Evolutionary conservation across 2,329 filamentous ascomycete species (phyloP).

Genomic region (Didymosphaeria variabile): DNA sequence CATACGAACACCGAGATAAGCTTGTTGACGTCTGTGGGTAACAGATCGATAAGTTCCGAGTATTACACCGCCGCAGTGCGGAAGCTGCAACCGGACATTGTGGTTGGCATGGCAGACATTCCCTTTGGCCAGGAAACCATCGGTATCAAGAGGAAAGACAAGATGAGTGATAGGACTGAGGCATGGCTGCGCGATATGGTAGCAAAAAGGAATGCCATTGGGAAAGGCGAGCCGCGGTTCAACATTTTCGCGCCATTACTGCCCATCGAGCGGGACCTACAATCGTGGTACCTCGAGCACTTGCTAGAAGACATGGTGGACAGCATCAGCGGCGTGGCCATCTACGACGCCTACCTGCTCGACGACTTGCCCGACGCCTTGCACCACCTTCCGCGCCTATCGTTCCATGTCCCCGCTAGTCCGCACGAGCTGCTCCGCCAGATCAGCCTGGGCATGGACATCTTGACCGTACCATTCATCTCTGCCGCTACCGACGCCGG

Average conservation of each 20-base stretch:
- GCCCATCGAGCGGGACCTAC: constrained; percentile 76
- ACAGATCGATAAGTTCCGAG: constrained; percentile 72
- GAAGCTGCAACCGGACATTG: constrained; percentile 79
- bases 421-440: constrained; percentile 83
- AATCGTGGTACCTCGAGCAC: constrained; percentile 81
- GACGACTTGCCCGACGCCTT: constrained; percentile 72
- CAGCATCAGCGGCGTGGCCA: constrained; percentile 70
- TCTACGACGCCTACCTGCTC: constrained; percentile 79
- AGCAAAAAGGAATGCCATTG: constrained; percentile 48
- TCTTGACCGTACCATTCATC: constrained; percentile 81
- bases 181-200: constrained; percentile 79
- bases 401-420: constrained; percentile 72
- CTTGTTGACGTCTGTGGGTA: constrained; percentile 87
- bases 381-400: constrained; percentile 73
- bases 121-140: constrained; percentile 66
- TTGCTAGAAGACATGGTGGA: constrained; percentile 70
- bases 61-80: constrained; percentile 74
- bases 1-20: constrained; percentile 77
- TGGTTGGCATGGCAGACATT: constrained; percentile 78
- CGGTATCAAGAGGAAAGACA: constrained; percentile 76
- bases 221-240: constrained; percentile 39
- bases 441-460: constrained; percentile 78
- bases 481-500: constrained; percentile 81
- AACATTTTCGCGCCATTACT: constrained; percentile 71
- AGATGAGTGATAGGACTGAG: constrained; percentile 88